Evolutionary conservation across 495 filamentous ascomycete species (phyloP).

Genomic region (Xylaria castorea): DNA sequence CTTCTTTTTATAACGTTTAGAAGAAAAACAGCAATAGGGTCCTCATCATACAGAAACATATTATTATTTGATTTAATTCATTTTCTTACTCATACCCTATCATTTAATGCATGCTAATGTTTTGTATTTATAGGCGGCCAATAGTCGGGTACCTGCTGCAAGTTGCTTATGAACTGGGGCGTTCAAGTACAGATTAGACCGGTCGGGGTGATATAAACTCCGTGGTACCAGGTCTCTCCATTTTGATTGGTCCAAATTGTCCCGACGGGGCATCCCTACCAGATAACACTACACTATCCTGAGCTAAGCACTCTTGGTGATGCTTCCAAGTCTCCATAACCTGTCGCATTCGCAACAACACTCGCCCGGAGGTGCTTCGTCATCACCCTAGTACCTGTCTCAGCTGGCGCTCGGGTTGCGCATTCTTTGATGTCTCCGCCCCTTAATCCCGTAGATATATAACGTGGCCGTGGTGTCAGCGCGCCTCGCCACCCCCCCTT

Average conservation of each 20-base stretch:
- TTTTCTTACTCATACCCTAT: neutral
- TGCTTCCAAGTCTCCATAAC: neutral
- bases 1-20: neutral
- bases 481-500: constrained; percentile 30
- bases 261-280: too few species aligned
- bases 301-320: neutral
- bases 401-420: neutral
- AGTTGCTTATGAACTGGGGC: neutral
- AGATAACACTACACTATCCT: neutral
- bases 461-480: constrained; percentile 30
- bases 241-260: constrained; percentile 12
- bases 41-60: neutral
- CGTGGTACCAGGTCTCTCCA: neutral
- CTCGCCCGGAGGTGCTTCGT: constrained; percentile 15
- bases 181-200: neutral
- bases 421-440: constrained; percentile 25
- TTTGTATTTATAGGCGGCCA: neutral
- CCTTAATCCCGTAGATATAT: constrained; percentile 17
- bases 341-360: neutral
- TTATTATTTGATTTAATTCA: neutral
- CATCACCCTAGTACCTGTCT: constrained; percentile 16
- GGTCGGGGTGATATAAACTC: constrained; percentile 22
- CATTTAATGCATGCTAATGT: neutral
- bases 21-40: neutral
- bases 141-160: neutral